These are phyloP conservation scores for Pseudozyma pruni DNA, from an alignment of 1,284 basidiomycete species.

Conservation along the genomic window DNA sequence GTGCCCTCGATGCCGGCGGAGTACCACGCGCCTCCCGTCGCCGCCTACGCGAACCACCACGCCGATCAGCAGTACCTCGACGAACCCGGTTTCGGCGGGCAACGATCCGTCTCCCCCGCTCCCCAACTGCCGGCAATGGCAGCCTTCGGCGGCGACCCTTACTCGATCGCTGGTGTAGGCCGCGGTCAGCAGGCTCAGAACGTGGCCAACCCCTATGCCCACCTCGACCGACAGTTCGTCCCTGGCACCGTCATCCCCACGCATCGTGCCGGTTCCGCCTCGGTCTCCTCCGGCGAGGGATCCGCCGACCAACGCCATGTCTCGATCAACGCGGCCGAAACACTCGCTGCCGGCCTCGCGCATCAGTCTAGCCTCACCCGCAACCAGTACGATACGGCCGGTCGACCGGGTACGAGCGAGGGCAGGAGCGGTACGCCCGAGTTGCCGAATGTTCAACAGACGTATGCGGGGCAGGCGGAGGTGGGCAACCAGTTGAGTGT, in stretches of 20 bases:
- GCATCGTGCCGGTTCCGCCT: constrained; percentile 27
- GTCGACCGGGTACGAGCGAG: constrained; percentile 47
- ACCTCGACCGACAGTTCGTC: constrained; percentile 54
- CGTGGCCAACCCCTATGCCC: constrained; percentile 61
- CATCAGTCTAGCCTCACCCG: constrained; percentile 39
- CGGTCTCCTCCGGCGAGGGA: constrained; percentile 13
- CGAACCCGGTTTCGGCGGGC: constrained; percentile 30
- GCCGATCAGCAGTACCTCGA: constrained; percentile 33
- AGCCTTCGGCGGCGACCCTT: constrained; percentile 55
- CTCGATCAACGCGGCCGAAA: constrained; percentile 30
- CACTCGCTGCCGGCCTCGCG: constrained; percentile 32
- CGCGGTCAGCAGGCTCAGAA: constrained; percentile 40
- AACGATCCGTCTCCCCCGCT: constrained; percentile 29
- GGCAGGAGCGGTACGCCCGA: constrained; percentile 56
- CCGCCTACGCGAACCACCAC: constrained; percentile 37
- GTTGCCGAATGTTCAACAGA: constrained; percentile 59
- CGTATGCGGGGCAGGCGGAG: too few species aligned
- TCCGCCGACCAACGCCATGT: constrained; percentile 22
- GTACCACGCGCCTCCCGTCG: constrained; percentile 31
- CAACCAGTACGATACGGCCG: constrained; percentile 38
- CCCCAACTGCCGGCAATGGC: constrained; percentile 58
- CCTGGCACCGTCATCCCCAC: constrained; percentile 10
- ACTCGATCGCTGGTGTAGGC: constrained; percentile 56
- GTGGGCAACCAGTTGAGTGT: constrained; percentile 37
- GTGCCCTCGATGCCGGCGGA: constrained; percentile 29